phyloP scores from a whole-genome alignment of 345 rosid species.

The Acer saccharum region DNA sequence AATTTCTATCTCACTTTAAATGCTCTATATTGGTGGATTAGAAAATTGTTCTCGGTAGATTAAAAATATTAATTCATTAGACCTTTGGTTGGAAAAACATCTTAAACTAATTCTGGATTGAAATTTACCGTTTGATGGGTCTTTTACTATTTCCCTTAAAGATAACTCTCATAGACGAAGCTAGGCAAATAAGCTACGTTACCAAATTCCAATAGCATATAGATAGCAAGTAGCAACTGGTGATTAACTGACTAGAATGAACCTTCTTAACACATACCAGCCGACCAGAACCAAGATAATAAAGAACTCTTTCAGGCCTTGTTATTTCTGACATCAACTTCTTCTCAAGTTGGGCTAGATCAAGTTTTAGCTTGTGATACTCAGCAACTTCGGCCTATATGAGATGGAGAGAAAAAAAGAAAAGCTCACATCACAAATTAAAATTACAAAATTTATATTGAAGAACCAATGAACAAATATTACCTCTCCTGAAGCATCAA shows the following conservation, averaged over 20 bases:
- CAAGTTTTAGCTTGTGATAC: conserved; percentile 87
- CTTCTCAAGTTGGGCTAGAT: conserved; percentile 80
- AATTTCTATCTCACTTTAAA: background rate
- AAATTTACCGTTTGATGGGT: background rate
- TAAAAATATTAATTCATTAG: background rate
- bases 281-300: conserved; percentile 89
- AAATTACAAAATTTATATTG: conserved; percentile 16
- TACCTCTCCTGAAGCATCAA: conserved; percentile 95
- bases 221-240: background rate
- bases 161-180: background rate
- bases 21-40: background rate
- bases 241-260: conserved; percentile 9
- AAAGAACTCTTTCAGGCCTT: conserved; percentile 94
- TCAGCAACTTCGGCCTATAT: conserved; percentile 83
- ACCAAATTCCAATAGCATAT: background rate
- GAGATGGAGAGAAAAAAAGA: conserved; percentile 13
- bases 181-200: background rate
- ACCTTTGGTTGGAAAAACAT: background rate
- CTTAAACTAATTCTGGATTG: background rate
- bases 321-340: conserved; percentile 90
- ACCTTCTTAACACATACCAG: conserved; percentile 53
- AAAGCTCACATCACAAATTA: background rate
- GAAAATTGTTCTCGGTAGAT: background rate
- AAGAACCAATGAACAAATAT: conserved; percentile 21
- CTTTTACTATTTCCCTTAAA: background rate